Base-by-base conservation (phyloP, 768 basidiomycete species). In the Kwoniella dejecticola region DNA sequence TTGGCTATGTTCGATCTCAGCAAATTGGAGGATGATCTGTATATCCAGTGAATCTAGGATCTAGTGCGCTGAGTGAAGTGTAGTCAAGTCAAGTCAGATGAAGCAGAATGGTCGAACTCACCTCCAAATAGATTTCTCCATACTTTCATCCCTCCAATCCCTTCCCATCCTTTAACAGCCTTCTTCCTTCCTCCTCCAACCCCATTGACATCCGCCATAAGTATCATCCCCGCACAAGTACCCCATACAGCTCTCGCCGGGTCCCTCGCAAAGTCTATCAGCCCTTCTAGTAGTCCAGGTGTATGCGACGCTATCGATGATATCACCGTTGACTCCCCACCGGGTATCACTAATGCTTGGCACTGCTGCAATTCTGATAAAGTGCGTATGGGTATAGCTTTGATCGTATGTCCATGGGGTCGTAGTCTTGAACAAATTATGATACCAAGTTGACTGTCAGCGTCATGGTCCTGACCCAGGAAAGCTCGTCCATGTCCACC, bases 251-350 rank as follows among this genome's bases (percentile, higher is more conserved):
- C 87, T 73, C 88, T 91, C 0, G 71, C 76, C 15, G 56, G 52
- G 48, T 73, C 57, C 66, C 81, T 81, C n/a, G 87, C 82, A 66
- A 93, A 94, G 36, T 84, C 82, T 36, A 84, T 83, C 4, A 98
- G 82, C 6, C 90, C 91, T n/a, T 88, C 86, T 15, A 92, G 76
- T 40, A 98, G 83, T 0, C 90, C 90, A 0, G 87, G 27, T 87
- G 83, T 55, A 83, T 83, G 27, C 86, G 90, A 19, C 88, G 82
- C 49, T 90, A 83, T 1, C 87, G 89, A 66, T 40, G 66, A 65
- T 62, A 98, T 97, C 2, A 93, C 91, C 4, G 95, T 97, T 4
- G 90, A 92, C 80, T 98, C 95, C 81, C 95, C 95, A 6, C 94
- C 95, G 11, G 95, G 95, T 64, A 98, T 91, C 63, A 98, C 87